phyloP scores from a whole-genome alignment of 148 eudicot species.

The Camellia japonica region DNA sequence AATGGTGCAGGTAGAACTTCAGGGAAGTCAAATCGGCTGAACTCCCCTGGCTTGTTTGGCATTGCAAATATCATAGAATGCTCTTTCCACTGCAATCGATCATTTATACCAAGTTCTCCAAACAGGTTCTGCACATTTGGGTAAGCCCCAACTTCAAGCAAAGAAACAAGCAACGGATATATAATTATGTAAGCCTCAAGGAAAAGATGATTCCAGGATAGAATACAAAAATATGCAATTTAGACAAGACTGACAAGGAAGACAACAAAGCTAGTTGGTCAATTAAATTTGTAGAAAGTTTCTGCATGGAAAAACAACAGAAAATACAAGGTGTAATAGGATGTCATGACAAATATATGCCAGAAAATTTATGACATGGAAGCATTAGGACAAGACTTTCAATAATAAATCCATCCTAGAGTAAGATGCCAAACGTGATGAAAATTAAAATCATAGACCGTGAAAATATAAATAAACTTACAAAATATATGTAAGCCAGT shows the following conservation, averaged over 20 bases:
- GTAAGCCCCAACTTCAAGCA: slow-evolving; percentile 91
- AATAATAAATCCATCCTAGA: not conserved
- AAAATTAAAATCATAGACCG: not conserved
- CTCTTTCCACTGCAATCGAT: slow-evolving; percentile 98
- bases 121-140: slow-evolving; percentile 97
- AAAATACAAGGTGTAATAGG: not conserved
- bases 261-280: slow-evolving; percentile 4
- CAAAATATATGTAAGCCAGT: slow-evolving; percentile 98
- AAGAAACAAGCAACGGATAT: slow-evolving; percentile 23
- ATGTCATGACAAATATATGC: not conserved
- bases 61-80: slow-evolving; percentile 98
- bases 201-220: not conserved
- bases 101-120: slow-evolving; percentile 91
- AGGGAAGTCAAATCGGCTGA: slow-evolving; percentile 95
- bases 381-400: not conserved
- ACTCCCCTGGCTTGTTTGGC: slow-evolving; percentile 97
- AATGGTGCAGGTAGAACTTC: slow-evolving; percentile 86
- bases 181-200: slow-evolving; percentile 6
- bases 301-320: not conserved
- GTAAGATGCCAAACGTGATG: not conserved
- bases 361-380: not conserved
- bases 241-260: slow-evolving; percentile 3
- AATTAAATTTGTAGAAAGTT: not conserved
- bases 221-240: not conserved
- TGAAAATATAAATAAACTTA: slow-evolving; percentile 40